Evolutionary conservation across 306 rosid species (phyloP).

Genomic region (Malus sieversii): DNA sequence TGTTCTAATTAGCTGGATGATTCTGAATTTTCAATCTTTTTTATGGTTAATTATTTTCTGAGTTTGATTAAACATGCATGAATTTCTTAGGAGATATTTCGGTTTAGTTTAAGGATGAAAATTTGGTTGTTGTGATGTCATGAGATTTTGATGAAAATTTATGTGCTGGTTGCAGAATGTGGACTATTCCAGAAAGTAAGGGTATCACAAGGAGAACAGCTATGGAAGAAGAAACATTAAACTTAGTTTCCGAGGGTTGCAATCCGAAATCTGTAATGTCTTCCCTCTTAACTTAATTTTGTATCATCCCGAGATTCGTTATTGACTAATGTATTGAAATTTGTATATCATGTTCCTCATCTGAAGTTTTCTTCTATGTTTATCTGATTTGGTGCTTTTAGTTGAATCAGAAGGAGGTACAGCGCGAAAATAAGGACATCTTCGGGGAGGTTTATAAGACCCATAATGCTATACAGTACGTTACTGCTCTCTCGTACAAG

Average conservation of each 20-base stretch:
- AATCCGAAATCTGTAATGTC: constrained; percentile 58
- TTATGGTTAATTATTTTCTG: background rate
- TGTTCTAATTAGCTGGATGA: background rate
- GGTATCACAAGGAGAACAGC: constrained; percentile 51
- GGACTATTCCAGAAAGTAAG: constrained; percentile 71
- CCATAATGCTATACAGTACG: constrained; percentile 76
- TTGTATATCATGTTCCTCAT: background rate
- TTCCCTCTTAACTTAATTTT: background rate
- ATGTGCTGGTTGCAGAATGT: constrained; percentile 47
- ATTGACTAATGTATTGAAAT: background rate
- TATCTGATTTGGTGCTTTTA: constrained; percentile 30
- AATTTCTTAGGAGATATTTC: background rate
- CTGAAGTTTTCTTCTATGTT: constrained; percentile 2
- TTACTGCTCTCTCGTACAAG: background rate
- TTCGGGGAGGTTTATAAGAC: constrained; percentile 54
- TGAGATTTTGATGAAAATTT: constrained; percentile 17
- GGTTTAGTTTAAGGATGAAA: background rate
- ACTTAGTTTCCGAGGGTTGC: constrained; percentile 73
- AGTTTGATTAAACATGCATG: background rate
- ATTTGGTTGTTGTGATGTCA: background rate
- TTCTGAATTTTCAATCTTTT: background rate
- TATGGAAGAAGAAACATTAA: constrained; percentile 49
- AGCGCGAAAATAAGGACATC: constrained; percentile 48
- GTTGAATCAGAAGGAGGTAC: constrained; percentile 69
- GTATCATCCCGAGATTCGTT: background rate